Conservation (phyloP, 179 eudicot species). For the Monotropa hypopitys region DNA sequence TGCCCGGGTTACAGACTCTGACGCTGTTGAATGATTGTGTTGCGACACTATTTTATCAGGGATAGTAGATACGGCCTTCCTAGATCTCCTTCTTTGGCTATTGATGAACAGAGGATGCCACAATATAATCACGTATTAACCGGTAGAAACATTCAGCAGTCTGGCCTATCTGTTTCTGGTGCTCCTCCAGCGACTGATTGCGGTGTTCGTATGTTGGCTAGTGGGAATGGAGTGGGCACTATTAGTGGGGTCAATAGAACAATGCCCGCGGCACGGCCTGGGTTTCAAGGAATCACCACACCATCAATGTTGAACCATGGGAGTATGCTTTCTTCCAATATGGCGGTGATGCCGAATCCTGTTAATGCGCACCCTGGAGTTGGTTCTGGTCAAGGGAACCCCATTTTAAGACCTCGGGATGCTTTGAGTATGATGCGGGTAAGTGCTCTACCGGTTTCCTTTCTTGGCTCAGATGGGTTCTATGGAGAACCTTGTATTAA, state of each 20-base stretch:
- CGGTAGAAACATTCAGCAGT: slow-evolving; percentile 54
- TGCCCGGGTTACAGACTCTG: not conserved
- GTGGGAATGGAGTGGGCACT: slow-evolving; percentile 51
- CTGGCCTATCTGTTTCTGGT: slow-evolving; percentile 48
- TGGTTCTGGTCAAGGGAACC: slow-evolving; percentile 53
- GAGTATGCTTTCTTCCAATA: slow-evolving; percentile 35
- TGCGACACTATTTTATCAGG: slow-evolving; percentile 17
- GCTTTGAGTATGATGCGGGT: slow-evolving; percentile 60
- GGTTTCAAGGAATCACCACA: slow-evolving; percentile 53
- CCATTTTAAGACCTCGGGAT: slow-evolving; percentile 63
- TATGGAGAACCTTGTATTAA: not conserved
- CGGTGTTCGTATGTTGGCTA: slow-evolving; percentile 49
- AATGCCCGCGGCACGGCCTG: slow-evolving; percentile 53
- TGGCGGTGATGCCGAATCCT: slow-evolving; percentile 33
- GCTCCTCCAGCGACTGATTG: slow-evolving; percentile 58
- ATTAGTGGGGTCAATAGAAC: slow-evolving; percentile 48
- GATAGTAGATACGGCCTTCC: slow-evolving; percentile 56
- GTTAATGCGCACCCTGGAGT: slow-evolving; percentile 51
- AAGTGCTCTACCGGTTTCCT: slow-evolving; percentile 12
- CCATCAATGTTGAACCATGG: slow-evolving; percentile 64
- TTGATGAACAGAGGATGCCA: slow-evolving; percentile 77
- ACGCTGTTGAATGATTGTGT: not conserved
- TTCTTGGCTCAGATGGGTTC: not conserved
- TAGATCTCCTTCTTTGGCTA: slow-evolving; percentile 53
- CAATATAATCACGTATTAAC: slow-evolving; percentile 55